Conservation (phyloP, 257 asterid species). For the Solanum medicagineum region DNA sequence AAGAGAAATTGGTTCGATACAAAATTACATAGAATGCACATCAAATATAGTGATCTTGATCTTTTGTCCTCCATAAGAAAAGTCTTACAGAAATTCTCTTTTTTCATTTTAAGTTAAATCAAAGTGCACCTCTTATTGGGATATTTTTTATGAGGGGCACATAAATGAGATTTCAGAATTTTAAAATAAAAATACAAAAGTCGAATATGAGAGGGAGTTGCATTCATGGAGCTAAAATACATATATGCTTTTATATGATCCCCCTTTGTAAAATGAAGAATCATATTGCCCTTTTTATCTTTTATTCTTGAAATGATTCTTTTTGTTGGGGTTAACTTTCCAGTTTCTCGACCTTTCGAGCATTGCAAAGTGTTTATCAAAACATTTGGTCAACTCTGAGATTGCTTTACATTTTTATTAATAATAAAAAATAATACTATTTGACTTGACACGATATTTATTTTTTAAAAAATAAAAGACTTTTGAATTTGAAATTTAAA, state of each 20-base stretch:
- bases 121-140: too few relatives aligned
- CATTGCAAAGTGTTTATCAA: background rate
- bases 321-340: constrained; percentile 8
- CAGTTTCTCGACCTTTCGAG: constrained; percentile 11
- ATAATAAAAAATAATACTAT: background rate
- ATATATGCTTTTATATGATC: background rate
- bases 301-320: constrained; percentile 7
- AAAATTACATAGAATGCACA: too few relatives aligned
- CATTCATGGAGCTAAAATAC: background rate
- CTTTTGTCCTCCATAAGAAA: too few relatives aligned
- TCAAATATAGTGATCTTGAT: too few relatives aligned
- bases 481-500: too few relatives aligned
- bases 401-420: background rate
- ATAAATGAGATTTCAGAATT: background rate
- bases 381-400: background rate
- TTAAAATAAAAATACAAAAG: background rate
- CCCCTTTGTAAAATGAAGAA: background rate
- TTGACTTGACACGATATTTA: too few relatives aligned
- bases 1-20: background rate
- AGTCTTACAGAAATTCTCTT: too few relatives aligned
- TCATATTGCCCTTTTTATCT: background rate
- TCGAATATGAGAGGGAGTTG: background rate
- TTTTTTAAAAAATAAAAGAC: too few relatives aligned
- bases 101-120: too few relatives aligned
- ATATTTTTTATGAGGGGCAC: too few relatives aligned